Base-by-base conservation (phyloP, 768 basidiomycete species). In the Trametes maxima region DNA sequence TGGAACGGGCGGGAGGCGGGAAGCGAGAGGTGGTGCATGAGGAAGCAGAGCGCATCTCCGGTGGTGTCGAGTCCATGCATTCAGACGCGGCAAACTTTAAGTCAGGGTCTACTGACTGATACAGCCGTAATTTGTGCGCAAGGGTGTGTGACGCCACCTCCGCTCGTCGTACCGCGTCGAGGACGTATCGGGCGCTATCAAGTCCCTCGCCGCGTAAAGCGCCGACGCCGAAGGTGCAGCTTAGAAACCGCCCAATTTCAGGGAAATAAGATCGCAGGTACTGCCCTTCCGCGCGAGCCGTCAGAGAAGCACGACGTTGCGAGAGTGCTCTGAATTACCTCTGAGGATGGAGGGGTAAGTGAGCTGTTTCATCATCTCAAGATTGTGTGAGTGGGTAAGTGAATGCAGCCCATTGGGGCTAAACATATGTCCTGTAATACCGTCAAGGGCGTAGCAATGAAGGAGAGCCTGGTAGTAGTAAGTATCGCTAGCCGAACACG, bases 1-100 rank as follows among this genome's bases (percentile, higher is more conserved):
- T 68, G 67, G 28, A 63, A 21, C 13, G 25, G 37, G 16, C 13
- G n/a, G 5, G 57, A 40, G 44, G 57, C 35, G 8, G 67, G 67
- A 24, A 64, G 65, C 16, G 67, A 68, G 48, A 68, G 60, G 39
- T 66, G 57, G 60, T 65, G 46, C 63, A 68, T 57, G 50, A 68
- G 67, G 49, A 66, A 60, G 59, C 65, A 66, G 36, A 68, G 67
- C 25, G 54, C 65, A 57, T 68, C 67, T n/a, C 67, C 67, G 13
- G 67, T 66, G n/a, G 67, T 68, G 53, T 68, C 67, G 42, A 65
- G 51, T 68, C 67, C 63, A 68, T 59, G 54, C 65, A 59, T 37
- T 68, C 67, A 36, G 67, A 68, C 39, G 67, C 67, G 28, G 57
- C 42, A 12, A 33, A 25, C 11, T 43, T 44, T 21, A 28, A 17